Evolutionary conservation across 2,329 filamentous ascomycete species (phyloP).

Genomic region (Fusarium dimerum): DNA sequence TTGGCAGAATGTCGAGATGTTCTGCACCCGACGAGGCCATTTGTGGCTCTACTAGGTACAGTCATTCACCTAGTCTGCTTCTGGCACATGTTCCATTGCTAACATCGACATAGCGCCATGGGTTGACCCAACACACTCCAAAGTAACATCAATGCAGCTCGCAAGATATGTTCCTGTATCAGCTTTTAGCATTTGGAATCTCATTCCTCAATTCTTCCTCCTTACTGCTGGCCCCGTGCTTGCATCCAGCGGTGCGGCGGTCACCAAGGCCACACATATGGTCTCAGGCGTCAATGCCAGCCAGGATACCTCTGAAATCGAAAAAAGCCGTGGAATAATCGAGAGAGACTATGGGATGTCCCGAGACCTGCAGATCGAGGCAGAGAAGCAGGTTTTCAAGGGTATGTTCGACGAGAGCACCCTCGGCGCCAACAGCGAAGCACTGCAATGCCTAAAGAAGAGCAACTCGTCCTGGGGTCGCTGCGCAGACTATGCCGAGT

Average conservation of each 20-base stretch:
- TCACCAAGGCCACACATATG: constrained; percentile 6
- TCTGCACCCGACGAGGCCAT: constrained; percentile 23
- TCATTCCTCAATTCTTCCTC: constrained; percentile 12
- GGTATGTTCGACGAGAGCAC: constrained; percentile 19
- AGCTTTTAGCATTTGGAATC: constrained; percentile 12
- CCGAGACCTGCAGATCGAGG: constrained; percentile 6
- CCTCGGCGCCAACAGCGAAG: constrained; percentile 19
- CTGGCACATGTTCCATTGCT: neutral
- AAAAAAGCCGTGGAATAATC: constrained; percentile 5
- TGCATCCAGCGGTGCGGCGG: constrained; percentile 8
- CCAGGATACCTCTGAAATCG: constrained; percentile 1
- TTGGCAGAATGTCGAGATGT: constrained; percentile 29
- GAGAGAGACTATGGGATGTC: constrained; percentile 8
- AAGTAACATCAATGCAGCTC: constrained; percentile 2
- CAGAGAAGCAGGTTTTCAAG: constrained; percentile 7
- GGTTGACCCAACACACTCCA: constrained; percentile 6
- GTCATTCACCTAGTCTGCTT: neutral
- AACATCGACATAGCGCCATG: constrained; percentile 8
- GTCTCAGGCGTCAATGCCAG: neutral
- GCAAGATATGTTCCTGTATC: constrained; percentile 7
- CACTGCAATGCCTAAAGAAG: constrained; percentile 17
- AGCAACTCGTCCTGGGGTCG: constrained; percentile 11
- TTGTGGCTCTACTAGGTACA: constrained; percentile 22
- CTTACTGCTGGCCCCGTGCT: constrained; percentile 6
- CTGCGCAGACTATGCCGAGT: constrained; percentile 12